Conservation (phyloP, 169 alveolate species). For the Besnoitia besnoiti region DNA sequence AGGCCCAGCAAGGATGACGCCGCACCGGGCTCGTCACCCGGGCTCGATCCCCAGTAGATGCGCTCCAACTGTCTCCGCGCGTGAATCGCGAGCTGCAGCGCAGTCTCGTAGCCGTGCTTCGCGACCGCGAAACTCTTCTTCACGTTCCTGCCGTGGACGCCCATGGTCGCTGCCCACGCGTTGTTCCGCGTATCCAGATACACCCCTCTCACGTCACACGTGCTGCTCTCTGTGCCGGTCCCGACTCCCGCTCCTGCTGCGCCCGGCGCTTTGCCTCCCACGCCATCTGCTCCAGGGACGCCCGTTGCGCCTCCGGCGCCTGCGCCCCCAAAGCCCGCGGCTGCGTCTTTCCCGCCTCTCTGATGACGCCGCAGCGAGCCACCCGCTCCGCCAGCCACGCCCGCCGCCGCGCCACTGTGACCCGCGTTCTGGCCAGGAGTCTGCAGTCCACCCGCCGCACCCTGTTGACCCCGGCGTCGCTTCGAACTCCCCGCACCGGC, state of each 20-base stretch:
- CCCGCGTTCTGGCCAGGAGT: neutral
- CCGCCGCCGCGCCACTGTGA: neutral
- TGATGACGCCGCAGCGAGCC: neutral
- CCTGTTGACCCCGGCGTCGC: neutral
- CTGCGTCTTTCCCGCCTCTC: neutral
- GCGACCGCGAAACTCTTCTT: conserved; percentile 45
- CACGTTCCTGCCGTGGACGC: conserved; percentile 27
- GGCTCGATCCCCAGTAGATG: conserved; percentile 24
- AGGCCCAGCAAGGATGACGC: neutral
- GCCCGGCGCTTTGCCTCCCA: neutral
- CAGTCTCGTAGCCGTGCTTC: conserved; percentile 50
- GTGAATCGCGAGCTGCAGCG: conserved; percentile 51
- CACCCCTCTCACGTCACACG: conserved; percentile 54
- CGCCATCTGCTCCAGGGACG: neutral
- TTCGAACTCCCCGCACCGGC: neutral
- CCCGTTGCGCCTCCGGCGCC: neutral
- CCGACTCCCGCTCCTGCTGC: conserved; percentile 31
- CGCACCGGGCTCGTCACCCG: neutral
- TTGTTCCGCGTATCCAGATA: conserved; percentile 41
- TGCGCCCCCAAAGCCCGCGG: neutral
- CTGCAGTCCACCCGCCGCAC: neutral
- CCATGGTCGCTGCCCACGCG: conserved; percentile 57
- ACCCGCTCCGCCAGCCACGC: neutral
- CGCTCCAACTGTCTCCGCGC: conserved; percentile 52
- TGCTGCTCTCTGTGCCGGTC: conserved; percentile 3